Percentiles rank a stretch among this genome's conserved stretches.
phyloP scores from a whole-genome alignment of 2,329 filamentous ascomycete genomes.

The Aspergillus eucalypticola region DNA sequence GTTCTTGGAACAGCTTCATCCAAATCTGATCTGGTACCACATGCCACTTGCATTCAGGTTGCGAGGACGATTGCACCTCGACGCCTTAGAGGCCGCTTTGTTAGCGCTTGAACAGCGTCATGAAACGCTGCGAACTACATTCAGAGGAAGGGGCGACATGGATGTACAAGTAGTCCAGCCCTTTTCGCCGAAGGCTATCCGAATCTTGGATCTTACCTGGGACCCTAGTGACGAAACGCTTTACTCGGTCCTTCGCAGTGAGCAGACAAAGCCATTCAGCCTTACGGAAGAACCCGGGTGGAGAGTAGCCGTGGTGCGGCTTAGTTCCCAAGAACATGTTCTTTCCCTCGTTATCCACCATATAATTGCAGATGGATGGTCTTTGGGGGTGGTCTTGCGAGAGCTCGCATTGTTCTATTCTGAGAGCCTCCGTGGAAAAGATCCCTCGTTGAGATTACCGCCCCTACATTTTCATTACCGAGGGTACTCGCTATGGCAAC shows the following conservation, averaged over 20 bases:
- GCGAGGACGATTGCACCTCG: slow-evolving; percentile 1
- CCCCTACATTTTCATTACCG: slow-evolving; percentile 7
- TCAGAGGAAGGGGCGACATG: neutral
- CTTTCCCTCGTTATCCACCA: slow-evolving; percentile 7
- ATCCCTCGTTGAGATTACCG: neutral
- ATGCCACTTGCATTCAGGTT: neutral
- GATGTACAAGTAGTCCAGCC: neutral
- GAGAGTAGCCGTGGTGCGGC: neutral
- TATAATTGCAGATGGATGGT: slow-evolving; percentile 12
- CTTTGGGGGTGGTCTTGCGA: neutral
- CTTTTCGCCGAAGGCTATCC: neutral
- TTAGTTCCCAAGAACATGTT: neutral
- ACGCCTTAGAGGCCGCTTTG: slow-evolving; percentile 1
- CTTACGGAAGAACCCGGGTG: neutral
- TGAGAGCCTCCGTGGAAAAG: neutral
- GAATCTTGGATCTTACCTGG: neutral
- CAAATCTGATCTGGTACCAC: neutral
- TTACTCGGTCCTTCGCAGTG: neutral
- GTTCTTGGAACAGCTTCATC: slow-evolving; percentile 9
- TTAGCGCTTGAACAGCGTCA: slow-evolving; percentile 4
- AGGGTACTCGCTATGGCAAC: slow-evolving; percentile 9
- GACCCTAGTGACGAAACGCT: neutral
- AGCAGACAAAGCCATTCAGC: slow-evolving; percentile 7
- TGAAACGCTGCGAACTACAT: slow-evolving; percentile 13
- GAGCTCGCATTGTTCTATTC: neutral